Evolutionary conservation across 441 rosid genomes (phyloP).

Genomic region (Adansonia madagascariensis): DNA sequence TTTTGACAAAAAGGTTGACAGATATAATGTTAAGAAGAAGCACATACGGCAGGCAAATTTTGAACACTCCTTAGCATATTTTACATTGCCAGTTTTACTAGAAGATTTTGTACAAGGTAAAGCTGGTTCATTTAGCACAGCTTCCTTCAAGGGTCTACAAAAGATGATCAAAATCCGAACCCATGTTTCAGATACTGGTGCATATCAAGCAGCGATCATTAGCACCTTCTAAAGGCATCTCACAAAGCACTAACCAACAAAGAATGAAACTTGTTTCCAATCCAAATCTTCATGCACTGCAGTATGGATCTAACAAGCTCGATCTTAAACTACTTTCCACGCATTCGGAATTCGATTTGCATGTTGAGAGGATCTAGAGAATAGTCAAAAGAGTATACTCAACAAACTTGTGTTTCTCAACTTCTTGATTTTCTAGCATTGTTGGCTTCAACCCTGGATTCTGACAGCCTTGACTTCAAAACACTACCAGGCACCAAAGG

Average conservation of each 20-base stretch:
- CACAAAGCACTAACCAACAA: conserved; percentile 18
- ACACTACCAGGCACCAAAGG: conserved; percentile 53
- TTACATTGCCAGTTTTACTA: not conserved
- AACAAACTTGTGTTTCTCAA: conserved; percentile 34
- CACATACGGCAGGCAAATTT: not conserved
- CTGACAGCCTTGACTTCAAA: conserved; percentile 67
- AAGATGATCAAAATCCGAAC: conserved; percentile 6
- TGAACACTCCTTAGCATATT: not conserved
- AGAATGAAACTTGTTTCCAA: not conserved
- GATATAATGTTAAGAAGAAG: not conserved
- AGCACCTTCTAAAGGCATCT: conserved; percentile 20
- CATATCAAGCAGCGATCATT: conserved; percentile 10
- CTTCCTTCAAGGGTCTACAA: not conserved
- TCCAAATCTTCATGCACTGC: not conserved
- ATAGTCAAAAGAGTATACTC: conserved; percentile 3
- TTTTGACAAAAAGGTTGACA: not conserved
- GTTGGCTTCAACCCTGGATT: conserved; percentile 53
- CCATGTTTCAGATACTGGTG: not conserved
- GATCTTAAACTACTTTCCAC: not conserved
- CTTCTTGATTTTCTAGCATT: conserved; percentile 67
- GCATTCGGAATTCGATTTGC: not conserved
- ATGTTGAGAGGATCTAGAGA: not conserved
- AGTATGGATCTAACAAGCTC: not conserved
- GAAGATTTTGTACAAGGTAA: conserved; percentile 15
- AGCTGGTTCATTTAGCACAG: conserved; percentile 4